Base-by-base conservation (phyloP, 352 stramenopile genomes). In the Phytopythium delawarense region DNA sequence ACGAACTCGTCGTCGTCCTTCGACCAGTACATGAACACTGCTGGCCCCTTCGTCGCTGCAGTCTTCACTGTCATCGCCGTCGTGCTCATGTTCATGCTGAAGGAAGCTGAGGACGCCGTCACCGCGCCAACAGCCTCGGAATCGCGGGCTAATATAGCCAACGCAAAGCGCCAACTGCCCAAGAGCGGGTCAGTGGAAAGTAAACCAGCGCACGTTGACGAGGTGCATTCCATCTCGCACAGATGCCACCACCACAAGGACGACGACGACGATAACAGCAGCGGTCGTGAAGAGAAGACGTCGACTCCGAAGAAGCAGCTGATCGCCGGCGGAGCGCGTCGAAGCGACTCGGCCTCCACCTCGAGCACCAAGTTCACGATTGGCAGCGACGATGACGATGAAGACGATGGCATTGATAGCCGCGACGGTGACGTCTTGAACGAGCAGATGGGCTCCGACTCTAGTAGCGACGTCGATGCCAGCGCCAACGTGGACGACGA, bases 41-140 rank as follows among this genome's bases (percentile, higher is more conserved):
- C 71, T 21, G 84, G 83, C 1, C 65, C 79, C 0, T 69, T 67
- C 25, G 71, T 88, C 0, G 83, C 85, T 3, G 67, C 53, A 1
- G 45, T 90, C 7, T 84, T 85, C 54, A 84, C 82, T 0, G 63
- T 83, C 1, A 57, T 89, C 16, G 74, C 79, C 0, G 60, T 90
- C 44, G 79, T 51, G 1, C 60, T 84, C 23, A 88, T 88, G 69
- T 78, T 79, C 39, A 65, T 71, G 2, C 57, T 92, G 6, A 82
- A 81, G 28, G 77, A 82, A 34, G 69, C 81, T 30, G 74, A 83
- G 52, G 69, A 60, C 39, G 42, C 39, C 35, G 15, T 34, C 8
- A 5, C 42, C 42, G 12, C 18, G 6, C 20, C 7, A 7, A n/a
- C 20, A 6, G 42, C 42, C 1, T 49, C n/a, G 1, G 42, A 2